Evolutionary conservation across 805 yeast species (phyloP).

Genomic region (Yarrowia porcina): DNA sequence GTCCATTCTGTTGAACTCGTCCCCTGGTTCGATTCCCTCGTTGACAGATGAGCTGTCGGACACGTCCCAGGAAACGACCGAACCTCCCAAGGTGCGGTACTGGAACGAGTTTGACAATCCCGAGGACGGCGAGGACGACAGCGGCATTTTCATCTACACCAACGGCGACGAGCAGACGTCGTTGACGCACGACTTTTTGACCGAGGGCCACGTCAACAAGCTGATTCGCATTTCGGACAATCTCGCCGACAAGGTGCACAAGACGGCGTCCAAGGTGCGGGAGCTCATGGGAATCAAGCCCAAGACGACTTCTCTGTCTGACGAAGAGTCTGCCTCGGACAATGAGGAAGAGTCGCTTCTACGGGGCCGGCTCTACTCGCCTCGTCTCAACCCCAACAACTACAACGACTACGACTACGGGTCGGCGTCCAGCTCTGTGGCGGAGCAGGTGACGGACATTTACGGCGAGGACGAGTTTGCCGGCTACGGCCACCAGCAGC

Average conservation of each 20-base stretch:
- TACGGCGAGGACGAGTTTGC: slow-evolving; percentile 16
- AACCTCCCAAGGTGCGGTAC: slow-evolving; percentile 42
- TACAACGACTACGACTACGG: slow-evolving; percentile 7
- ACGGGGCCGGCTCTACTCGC: slow-evolving; percentile 24
- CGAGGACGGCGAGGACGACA: slow-evolving; percentile 44
- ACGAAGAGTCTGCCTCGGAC: slow-evolving; percentile 22
- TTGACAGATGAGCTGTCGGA: slow-evolving; percentile 12
- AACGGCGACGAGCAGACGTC: slow-evolving; percentile 39
- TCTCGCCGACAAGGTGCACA: slow-evolving; percentile 28
- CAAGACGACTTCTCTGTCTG: background rate
- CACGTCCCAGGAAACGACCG: slow-evolving; percentile 9
- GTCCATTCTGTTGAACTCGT: slow-evolving; percentile 15
- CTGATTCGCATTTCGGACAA: slow-evolving; percentile 36
- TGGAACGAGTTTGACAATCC: slow-evolving; percentile 71
- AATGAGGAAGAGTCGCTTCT: slow-evolving; percentile 24
- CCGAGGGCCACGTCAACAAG: slow-evolving; percentile 37
- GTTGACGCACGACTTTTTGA: slow-evolving; percentile 31
- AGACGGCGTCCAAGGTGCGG: slow-evolving; percentile 20
- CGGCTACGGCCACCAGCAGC: slow-evolving; percentile 23
- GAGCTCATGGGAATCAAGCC: slow-evolving; percentile 19
- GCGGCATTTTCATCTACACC: slow-evolving; percentile 39
- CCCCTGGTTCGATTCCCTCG: slow-evolving; percentile 8
- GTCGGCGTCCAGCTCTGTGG: slow-evolving; percentile 23
- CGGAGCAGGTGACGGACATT: slow-evolving; percentile 16
- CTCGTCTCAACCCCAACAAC: slow-evolving; percentile 22